These are phyloP conservation scores for Sporothrix curviconia DNA, from an alignment of 2,329 filamentous ascomycete species.

Conservation along the genomic window DNA sequence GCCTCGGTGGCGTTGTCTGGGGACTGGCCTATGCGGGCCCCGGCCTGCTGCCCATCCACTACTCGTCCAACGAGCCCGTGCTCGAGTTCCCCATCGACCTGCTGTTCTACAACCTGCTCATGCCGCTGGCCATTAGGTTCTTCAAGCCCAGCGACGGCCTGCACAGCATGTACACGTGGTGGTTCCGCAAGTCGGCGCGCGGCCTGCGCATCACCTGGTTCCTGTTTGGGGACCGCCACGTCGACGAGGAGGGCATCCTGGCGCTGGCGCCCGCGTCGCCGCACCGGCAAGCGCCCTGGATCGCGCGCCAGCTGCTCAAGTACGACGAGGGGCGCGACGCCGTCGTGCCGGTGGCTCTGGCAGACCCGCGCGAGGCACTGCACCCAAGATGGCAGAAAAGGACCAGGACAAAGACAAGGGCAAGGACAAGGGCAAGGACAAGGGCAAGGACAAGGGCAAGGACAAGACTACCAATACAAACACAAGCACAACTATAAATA, in stretches of 20 bases:
- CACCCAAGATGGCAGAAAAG: too few relatives aligned
- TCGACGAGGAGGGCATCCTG: conserved; percentile 74
- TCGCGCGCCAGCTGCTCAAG: conserved; percentile 41
- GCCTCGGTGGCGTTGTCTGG: conserved; percentile 94
- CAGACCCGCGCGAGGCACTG: too few relatives aligned
- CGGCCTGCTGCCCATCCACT: conserved; percentile 80
- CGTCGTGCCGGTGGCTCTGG: too few relatives aligned
- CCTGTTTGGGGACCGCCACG: conserved; percentile 74
- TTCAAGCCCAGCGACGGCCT: conserved; percentile 81
- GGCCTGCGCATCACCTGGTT: conserved; percentile 80
- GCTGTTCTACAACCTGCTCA: conserved; percentile 93
- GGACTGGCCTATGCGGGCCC: conserved; percentile 63
- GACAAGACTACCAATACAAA: too few relatives aligned
- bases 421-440: too few relatives aligned
- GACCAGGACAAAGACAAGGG: too few relatives aligned
- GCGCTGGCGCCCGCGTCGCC: conserved; percentile 36
- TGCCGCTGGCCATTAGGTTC: conserved; percentile 77
- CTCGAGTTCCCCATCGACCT: conserved; percentile 92
- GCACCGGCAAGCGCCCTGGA: conserved; percentile 30
- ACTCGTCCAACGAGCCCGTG: conserved; percentile 85
- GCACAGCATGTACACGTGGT: conserved; percentile 86
- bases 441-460: too few relatives aligned
- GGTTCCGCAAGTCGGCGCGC: conserved; percentile 83
- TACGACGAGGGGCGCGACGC: background rate
- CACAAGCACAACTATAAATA: too few relatives aligned